Evolutionary conservation across 179 eudicot genomes (phyloP).

Genomic region (Gypsophila paniculata): DNA sequence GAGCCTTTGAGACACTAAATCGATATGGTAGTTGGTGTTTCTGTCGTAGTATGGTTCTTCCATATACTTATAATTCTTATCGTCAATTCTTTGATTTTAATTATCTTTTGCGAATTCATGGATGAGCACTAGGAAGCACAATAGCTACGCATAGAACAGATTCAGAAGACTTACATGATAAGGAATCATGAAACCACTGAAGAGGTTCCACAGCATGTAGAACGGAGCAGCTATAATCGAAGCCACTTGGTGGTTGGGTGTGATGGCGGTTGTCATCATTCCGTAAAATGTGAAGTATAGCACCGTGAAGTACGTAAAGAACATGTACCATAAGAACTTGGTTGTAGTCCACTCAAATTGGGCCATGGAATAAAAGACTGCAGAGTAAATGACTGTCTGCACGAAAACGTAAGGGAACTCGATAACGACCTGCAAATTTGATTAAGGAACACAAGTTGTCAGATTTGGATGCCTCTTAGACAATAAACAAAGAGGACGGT

Average conservation of each 20-base stretch:
- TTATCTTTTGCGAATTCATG: neutral
- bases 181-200: conserved; percentile 55
- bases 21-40: neutral
- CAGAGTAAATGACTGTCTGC: conserved; percentile 38
- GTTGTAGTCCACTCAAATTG: conserved; percentile 41
- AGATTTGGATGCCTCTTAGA: neutral
- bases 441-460: neutral
- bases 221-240: conserved; percentile 47
- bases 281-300: conserved; percentile 49
- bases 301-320: conserved; percentile 43
- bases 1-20: neutral
- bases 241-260: conserved; percentile 40
- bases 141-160: neutral
- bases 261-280: conserved; percentile 50
- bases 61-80: no score
- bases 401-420: conserved; percentile 47
- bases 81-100: no score
- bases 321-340: conserved; percentile 41
- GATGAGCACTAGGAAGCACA: conserved; percentile 2
- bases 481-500: neutral
- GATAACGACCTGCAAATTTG: conserved; percentile 38
- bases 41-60: neutral
- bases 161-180: conserved; percentile 34
- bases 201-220: conserved; percentile 53
- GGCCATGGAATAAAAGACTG: conserved; percentile 44